Evolutionary conservation across 495 filamentous ascomycete species (phyloP).

Genomic region (Podospora anserina): DNA sequence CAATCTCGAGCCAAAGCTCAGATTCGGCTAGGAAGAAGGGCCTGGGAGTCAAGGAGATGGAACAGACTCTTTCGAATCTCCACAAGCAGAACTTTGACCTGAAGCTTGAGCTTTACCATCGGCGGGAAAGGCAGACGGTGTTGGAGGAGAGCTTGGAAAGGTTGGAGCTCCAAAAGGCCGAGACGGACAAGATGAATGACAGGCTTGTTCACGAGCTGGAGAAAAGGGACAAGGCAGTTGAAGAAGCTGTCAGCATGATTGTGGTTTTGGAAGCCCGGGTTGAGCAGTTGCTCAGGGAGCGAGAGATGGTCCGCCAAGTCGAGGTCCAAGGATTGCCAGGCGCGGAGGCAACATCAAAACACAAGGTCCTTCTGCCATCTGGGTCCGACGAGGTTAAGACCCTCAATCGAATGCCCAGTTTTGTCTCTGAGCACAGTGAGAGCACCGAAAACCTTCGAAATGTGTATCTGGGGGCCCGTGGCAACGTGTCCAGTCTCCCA

Average conservation of each 20-base stretch:
- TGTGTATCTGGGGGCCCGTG: slow-evolving; percentile 53
- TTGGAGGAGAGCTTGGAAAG: slow-evolving; percentile 62
- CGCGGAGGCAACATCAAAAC: slow-evolving; percentile 22
- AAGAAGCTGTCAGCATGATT: slow-evolving; percentile 80
- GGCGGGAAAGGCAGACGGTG: slow-evolving; percentile 53
- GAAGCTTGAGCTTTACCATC: slow-evolving; percentile 78
- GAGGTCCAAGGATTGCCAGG: slow-evolving; percentile 35
- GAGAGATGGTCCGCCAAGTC: slow-evolving; percentile 41
- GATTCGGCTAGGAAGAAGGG: slow-evolving; percentile 40
- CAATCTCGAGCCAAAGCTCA: slow-evolving; percentile 30
- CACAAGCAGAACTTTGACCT: slow-evolving; percentile 89
- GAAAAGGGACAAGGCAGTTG: slow-evolving; percentile 71
- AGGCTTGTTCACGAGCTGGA: slow-evolving; percentile 66
- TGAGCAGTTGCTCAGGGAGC: slow-evolving; percentile 50
- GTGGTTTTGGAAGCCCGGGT: slow-evolving; percentile 67
- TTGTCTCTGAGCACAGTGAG: slow-evolving; percentile 59
- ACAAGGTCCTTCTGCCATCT: slow-evolving; percentile 18
- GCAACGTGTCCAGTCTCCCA: slow-evolving; percentile 39
- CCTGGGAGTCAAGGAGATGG: slow-evolving; percentile 48
- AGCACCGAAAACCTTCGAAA: slow-evolving; percentile 65
- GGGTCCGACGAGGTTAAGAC: slow-evolving; percentile 24
- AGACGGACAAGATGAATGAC: slow-evolving; percentile 61
- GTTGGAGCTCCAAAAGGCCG: slow-evolving; percentile 52
- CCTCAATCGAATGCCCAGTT: slow-evolving; percentile 60
- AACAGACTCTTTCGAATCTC: slow-evolving; percentile 55